Percentiles rank a stretch among this genome's conserved stretches.
phyloP scores from a whole-genome alignment of 140 eudicot species.

The Ambrosia hybrid region DNA sequence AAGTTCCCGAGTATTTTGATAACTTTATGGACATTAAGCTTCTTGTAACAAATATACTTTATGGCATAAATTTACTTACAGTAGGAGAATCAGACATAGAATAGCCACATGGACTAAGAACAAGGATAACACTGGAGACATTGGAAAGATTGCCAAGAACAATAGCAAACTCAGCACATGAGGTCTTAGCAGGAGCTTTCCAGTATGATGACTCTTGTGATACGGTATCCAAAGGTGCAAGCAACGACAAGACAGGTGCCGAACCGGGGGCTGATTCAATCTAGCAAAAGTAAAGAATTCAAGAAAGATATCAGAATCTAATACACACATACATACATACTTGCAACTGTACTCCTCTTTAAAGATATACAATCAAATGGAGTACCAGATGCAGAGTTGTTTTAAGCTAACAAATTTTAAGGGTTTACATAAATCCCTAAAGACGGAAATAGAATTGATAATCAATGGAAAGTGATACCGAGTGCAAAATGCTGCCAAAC shows the following conservation, averaged over 20 bases:
- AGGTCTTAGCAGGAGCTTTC: conserved; percentile 75
- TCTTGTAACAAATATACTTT: not conserved
- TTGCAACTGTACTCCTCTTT: not conserved
- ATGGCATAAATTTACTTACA: conserved; percentile 44
- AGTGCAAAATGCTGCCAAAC: conserved; percentile 73
- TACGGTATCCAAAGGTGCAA: conserved; percentile 72
- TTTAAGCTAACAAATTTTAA: not conserved
- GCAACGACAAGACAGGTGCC: conserved; percentile 71
- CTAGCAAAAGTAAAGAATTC: conserved; percentile 36
- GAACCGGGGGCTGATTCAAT: conserved; percentile 84
- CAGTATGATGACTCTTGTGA: conserved; percentile 65
- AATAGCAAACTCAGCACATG: conserved; percentile 66
- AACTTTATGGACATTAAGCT: conserved; percentile 1
- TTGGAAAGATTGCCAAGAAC: conserved; percentile 74
- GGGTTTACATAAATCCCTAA: not conserved
- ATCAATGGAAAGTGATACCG: conserved; percentile 46
- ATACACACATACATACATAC: not conserved
- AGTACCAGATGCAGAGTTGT: not conserved
- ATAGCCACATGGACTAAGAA: conserved; percentile 87
- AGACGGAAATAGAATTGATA: not conserved
- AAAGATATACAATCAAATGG: not conserved
- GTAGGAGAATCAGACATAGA: conserved; percentile 79
- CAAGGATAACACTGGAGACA: conserved; percentile 70
- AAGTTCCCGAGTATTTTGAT: conserved; percentile 6
- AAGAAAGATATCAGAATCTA: conserved; percentile 2